A percentile compares a stretch with the other conserved stretches of the same genome.
Conservation (phyloP, 2,329 filamentous ascomycete genomes). For the Thermoascus crustaceus region DNA sequence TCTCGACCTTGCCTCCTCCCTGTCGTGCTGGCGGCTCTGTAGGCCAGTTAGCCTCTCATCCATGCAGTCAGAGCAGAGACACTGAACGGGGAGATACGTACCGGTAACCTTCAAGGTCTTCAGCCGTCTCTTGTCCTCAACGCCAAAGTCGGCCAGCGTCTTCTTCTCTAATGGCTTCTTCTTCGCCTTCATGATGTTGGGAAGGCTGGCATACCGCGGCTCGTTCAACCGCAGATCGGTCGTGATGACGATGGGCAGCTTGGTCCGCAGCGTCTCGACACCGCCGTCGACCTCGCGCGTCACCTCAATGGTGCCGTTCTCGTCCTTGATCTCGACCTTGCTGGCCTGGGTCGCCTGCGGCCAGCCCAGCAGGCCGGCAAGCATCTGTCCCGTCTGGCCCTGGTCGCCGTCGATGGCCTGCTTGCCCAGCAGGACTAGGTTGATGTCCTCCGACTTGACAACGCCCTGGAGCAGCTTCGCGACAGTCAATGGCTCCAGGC, state of each 20-base stretch:
- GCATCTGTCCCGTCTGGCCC: slow-evolving; percentile 95
- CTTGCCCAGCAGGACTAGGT: slow-evolving; percentile 90
- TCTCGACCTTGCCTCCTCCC: slow-evolving; percentile 93
- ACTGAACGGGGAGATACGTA: slow-evolving; percentile 36
- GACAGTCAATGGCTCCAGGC: slow-evolving; percentile 77
- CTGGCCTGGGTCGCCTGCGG: slow-evolving; percentile 89
- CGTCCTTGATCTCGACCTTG: slow-evolving; percentile 65
- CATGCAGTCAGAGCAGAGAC: neutral
- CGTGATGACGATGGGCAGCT: slow-evolving; percentile 87
- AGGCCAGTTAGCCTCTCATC: slow-evolving; percentile 6
- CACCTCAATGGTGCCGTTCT: slow-evolving; percentile 63
- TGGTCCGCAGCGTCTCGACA: slow-evolving; percentile 76
- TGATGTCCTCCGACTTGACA: slow-evolving; percentile 75
- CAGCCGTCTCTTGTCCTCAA: slow-evolving; percentile 66
- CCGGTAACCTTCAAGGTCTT: slow-evolving; percentile 85
- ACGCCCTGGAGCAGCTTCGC: slow-evolving; percentile 80
- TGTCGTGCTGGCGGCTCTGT: slow-evolving; percentile 77
- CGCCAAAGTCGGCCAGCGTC: slow-evolving; percentile 70
- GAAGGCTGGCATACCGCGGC: slow-evolving; percentile 88
- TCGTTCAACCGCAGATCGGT: slow-evolving; percentile 92
- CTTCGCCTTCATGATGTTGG: slow-evolving; percentile 99
- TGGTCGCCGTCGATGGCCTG: slow-evolving; percentile 97
- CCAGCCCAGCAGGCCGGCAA: slow-evolving; percentile 87
- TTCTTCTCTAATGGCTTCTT: slow-evolving; percentile 98
- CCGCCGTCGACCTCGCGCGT: slow-evolving; percentile 93